Conservation (phyloP, 2,329 filamentous ascomycete species). For the Ceratocystis ficicola region DNA sequence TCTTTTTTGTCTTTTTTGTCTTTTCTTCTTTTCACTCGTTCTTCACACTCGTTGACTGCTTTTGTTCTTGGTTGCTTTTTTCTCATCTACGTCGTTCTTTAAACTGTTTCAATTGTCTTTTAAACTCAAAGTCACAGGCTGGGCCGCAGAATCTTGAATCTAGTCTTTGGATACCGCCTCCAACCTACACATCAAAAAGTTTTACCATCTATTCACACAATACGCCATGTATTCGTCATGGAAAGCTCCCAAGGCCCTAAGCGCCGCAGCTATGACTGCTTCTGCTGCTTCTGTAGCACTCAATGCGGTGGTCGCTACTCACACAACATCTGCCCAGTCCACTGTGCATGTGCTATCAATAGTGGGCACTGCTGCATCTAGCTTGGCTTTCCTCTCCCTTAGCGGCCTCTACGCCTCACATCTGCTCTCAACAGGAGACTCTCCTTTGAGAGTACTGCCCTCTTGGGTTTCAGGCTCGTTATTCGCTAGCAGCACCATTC, state of each 20-base stretch:
- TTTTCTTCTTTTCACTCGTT: not conserved
- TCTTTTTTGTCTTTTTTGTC: conserved; percentile 7
- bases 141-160: conserved; percentile 1
- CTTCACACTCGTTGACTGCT: not conserved
- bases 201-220: conserved; percentile 10
- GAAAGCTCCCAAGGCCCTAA: conserved; percentile 14
- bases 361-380: conserved; percentile 15
- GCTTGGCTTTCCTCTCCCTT: conserved; percentile 15
- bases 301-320: conserved; percentile 15
- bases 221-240: conserved; percentile 14
- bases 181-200: not conserved
- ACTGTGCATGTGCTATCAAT: conserved; percentile 20
- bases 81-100: not conserved
- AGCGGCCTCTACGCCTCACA: conserved; percentile 14
- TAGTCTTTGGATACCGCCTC: not conserved
- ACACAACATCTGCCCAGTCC: conserved; percentile 16
- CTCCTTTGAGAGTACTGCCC: not conserved
- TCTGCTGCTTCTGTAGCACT: conserved; percentile 16
- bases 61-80: conserved; percentile 1
- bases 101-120: not conserved
- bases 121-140: conserved; percentile 4
- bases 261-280: conserved; percentile 16
- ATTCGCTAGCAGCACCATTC: conserved; percentile 18
- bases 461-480: conserved; percentile 4
- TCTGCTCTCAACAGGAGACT: not conserved